Base-by-base conservation (phyloP, 2,329 filamentous ascomycete genomes). In the Xylaria multiplex region DNA sequence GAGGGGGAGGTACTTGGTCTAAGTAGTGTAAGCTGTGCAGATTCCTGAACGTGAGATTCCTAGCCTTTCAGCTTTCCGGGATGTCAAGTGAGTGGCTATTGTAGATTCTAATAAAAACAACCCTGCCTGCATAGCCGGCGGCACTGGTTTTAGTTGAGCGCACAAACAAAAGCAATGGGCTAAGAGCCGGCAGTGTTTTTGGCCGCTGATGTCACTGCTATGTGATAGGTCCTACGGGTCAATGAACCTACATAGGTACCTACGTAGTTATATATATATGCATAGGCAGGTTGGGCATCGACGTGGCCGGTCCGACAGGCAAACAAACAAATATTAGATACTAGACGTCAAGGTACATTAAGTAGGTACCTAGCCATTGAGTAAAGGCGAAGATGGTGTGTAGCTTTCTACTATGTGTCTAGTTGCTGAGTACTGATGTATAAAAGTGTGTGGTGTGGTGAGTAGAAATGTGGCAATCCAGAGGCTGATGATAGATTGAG, bases 81-180 rank as follows among this genome's bases (percentile, higher is more conserved):
- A 52, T 52, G 35, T n/a, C 49, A 19, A 45, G 27, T 42, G 48
- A 40, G 37, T 40, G 11, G 13, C 9, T 14, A 55, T 9, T 30
- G 53, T 40, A 22, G 55, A 59, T 49, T 45, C 54, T 63, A 68
- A 62, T 63, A 66, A 66, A 66, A 66, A 64, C 45, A 66, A 66
- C 56, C 43, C 45, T 59, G 22, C 35, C 37, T 48, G 55, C 49
- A 62, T 52, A 56, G 13, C 30, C 42, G 58, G 62, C 35, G 35
- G 57, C 45, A 64, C 32, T 46, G 19, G 42, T 46, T 13, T 40
- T 50, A 66, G 37, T 62, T 14, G 53, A 11, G 48, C 40, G 40
- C 48, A 52, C 48, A 45, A 30, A 48, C 64, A 65, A 68, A 66
- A 65, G 54, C 59, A 68, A 57, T 22, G 37, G 55, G 43, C 22